Percentiles rank a stretch among this genome's conserved stretches.
These are phyloP conservation scores for Penicillium sp. DNA, from an alignment of 2,329 filamentous ascomycete genomes.

Conservation along the genomic window DNA sequence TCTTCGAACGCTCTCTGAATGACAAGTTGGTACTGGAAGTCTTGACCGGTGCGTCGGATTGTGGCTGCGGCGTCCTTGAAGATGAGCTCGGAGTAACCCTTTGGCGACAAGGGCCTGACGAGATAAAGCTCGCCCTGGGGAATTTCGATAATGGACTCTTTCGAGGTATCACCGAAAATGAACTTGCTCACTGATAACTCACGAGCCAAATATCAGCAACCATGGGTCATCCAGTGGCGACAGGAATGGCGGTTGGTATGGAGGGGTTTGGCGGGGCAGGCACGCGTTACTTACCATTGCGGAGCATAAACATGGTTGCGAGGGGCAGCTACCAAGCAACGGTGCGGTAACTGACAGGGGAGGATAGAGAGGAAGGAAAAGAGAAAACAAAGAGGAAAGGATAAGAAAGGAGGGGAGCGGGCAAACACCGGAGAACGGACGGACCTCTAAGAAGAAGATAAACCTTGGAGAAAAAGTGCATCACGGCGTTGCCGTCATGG, in stretches of 20 bases:
- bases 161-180: conserved; percentile 79
- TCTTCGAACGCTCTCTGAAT: conserved; percentile 96
- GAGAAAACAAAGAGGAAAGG: conserved; percentile 1
- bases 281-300: conserved; percentile 46
- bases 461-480: conserved; percentile 5
- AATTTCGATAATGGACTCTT: conserved; percentile 90
- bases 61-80: conserved; percentile 94
- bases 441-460: conserved; percentile 6
- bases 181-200: conserved; percentile 69
- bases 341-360: conserved; percentile 1
- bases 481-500: conserved; percentile 19
- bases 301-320: conserved; percentile 52
- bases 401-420: conserved; percentile 1
- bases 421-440: conserved; percentile 3
- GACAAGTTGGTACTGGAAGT: conserved; percentile 96
- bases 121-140: conserved; percentile 95
- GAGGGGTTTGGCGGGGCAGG: conserved; percentile 24
- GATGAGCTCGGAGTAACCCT: conserved; percentile 97
- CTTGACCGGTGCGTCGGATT: conserved; percentile 86
- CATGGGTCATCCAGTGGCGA: background rate
- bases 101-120: conserved; percentile 87
- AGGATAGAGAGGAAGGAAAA: conserved; percentile 1
- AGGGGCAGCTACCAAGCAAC: conserved; percentile 25
- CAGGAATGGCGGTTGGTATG: conserved; percentile 13
- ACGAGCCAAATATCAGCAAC: background rate